Percentiles rank a stretch among this genome's conserved stretches.
Conservation (phyloP, 306 rosid genomes). For the Oemleria cerasiformis region DNA sequence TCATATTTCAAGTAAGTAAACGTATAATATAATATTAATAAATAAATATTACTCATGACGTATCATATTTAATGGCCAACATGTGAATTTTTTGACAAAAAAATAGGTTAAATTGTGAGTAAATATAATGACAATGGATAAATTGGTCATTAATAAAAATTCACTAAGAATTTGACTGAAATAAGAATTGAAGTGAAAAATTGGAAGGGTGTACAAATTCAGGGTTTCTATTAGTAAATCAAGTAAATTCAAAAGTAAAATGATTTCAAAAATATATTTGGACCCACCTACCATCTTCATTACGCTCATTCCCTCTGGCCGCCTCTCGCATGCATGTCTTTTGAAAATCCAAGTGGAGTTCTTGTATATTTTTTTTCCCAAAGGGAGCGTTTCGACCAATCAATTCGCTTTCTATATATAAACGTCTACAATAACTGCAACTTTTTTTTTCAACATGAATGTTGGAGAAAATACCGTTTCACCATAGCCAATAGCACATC, state of each 20-base stretch:
- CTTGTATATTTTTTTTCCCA: neutral
- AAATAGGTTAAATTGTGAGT: too few relatives aligned
- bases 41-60: too few relatives aligned
- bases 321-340: neutral
- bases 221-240: too few relatives aligned
- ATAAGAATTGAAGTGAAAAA: too few relatives aligned
- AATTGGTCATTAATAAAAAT: too few relatives aligned
- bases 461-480: conserved; percentile 41
- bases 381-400: conserved; percentile 22
- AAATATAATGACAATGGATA: too few relatives aligned
- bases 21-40: too few relatives aligned
- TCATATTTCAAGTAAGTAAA: too few relatives aligned
- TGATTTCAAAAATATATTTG: neutral
- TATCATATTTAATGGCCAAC: too few relatives aligned
- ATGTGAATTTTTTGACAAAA: too few relatives aligned
- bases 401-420: conserved; percentile 31
- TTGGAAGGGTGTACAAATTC: too few relatives aligned
- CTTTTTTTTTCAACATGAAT: conserved; percentile 7
- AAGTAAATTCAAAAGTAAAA: neutral
- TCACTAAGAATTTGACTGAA: too few relatives aligned
- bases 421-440: conserved; percentile 1
- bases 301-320: neutral
- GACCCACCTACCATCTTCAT: neutral
- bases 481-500: conserved; percentile 26
- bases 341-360: neutral